Evolutionary conservation across 1,284 basidiomycete genomes (phyloP), one percentile per base, ranked within the genome.

Genomic region (Pascua guehoae): DNA sequence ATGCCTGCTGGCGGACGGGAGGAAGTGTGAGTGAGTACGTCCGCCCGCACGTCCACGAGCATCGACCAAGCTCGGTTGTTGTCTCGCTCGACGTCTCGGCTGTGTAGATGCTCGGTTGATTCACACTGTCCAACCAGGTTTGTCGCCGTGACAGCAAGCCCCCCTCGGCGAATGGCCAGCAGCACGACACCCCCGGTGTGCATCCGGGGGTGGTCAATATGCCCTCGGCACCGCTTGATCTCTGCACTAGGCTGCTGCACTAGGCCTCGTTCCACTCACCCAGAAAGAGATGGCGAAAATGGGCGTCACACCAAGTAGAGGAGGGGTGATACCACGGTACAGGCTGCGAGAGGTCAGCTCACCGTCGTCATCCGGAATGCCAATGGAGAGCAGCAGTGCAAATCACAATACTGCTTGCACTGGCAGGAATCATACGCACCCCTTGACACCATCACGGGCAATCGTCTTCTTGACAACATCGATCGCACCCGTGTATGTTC

Each of bases 251-350:
- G 12, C 40, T 41, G 40, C 40, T 41, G 2, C 12, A n/a, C n/a
- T n/a, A n/a, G n/a, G 40, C 12, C 40, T 41, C 40, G 12, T 41
- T 41, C 40, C 14, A 72, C 83, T 61, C 73, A 91, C 91, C 93
- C 94, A 98, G 82, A 99, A 99, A 4, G 93, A 97, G 47, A 98
- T 81, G 12, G 96, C 96, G 73, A 98, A 99, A 73, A 98, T 98
- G 49, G 96, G 96, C 2, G 96, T 98, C 38, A 99, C 93, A 53
- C 96, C 96, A 41, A 97, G 81, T 62, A 99, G 80, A 51, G 96
- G 96, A 32, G 96, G 95, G 4, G 95, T 88, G 80, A 98, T 94
- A 41, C 95, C 95, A 65, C 95, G 89, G 78, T 98, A 98, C 77
- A 98, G 78, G 40, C 92, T 95, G 67, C 37, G 5, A 47, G 43